Conservation (phyloP, 1,284 basidiomycete species). For the Kalmanozyma brasiliensis region DNA sequence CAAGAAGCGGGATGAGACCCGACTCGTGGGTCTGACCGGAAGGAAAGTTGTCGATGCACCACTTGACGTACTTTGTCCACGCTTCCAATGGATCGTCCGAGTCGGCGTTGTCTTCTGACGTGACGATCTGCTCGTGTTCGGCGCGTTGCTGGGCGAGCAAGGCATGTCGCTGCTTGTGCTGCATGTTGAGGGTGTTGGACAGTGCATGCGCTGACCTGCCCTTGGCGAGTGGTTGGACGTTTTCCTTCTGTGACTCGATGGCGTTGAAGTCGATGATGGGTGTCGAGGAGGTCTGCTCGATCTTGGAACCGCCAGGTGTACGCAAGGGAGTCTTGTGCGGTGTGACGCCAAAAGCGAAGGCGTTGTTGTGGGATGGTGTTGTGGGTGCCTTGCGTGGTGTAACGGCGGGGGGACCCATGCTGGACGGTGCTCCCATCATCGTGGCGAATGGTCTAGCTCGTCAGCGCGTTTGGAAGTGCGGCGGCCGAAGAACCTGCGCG, state of each 20-base stretch:
- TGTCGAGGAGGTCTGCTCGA: conserved; percentile 65
- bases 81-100: conserved; percentile 56
- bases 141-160: conserved; percentile 50
- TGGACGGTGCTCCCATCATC: conserved; percentile 19
- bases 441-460: not conserved
- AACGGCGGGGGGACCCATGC: conserved; percentile 47
- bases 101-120: conserved; percentile 50
- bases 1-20: conserved; percentile 77
- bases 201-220: conserved; percentile 73
- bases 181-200: conserved; percentile 66
- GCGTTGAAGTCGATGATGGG: conserved; percentile 64
- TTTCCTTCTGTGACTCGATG: conserved; percentile 74
- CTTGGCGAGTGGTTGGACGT: conserved; percentile 72
- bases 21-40: conserved; percentile 74
- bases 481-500: not conserved
- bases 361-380: conserved; percentile 24
- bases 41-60: conserved; percentile 75
- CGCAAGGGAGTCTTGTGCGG: conserved; percentile 62
- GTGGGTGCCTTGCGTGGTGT: conserved; percentile 48
- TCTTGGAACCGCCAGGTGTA: conserved; percentile 50
- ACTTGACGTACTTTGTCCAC: conserved; percentile 74
- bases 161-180: conserved; percentile 58
- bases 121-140: conserved; percentile 52
- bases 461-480: no score
- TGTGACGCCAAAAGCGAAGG: conserved; percentile 29